Base-by-base conservation (phyloP, 352 stramenopile genomes). In the Phytophthora vignae region DNA sequence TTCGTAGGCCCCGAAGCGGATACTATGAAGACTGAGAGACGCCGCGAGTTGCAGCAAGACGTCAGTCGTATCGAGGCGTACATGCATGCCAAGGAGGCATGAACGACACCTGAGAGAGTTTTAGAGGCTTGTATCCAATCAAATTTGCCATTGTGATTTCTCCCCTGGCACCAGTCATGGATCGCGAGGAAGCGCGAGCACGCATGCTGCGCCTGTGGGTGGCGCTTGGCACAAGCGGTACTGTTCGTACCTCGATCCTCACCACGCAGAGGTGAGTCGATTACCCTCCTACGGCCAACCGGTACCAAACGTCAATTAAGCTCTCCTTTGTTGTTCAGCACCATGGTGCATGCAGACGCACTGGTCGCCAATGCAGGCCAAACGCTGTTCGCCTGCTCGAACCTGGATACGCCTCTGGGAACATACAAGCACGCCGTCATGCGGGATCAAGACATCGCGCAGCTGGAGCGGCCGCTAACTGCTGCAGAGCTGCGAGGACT, bases 191-290 rank as follows among this genome's bases (percentile, higher is more conserved):
- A 69, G 80, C 74, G 38, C 76, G 80, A 46, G 56, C 69, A 58
- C 82, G 81, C 27, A 92, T 93, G 84, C 67, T 93, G 66, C 73
- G 69, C 42, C 73, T 93, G 4, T 93, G 85, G 85, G 38, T 57
- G 44, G 57, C 63, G 44, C 64, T 90, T 29, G 66, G 49, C 25
- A 64, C 59, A 22, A 73, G 56, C 38, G 12, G 56, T 19, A 36
- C 36, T 49, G 33, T 54, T n/a, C 56, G 46, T n/a, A 77, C 66
- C 42, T 81, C 76, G n/a, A 79, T 91, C 54, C 62, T 83, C 49
- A 93, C 81, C 14, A 89, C 73, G 2, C 77, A 90, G 54, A 73
- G 73, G 83, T 92, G 49, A 64, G 71, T 67, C 6, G n/a, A 31
- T 12, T 17, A 10, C 1, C 14, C 36, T 44, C 4, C 31, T 33